Base-by-base conservation (phyloP, 2,329 filamentous ascomycete genomes). In the Blumeria hordei region DNA sequence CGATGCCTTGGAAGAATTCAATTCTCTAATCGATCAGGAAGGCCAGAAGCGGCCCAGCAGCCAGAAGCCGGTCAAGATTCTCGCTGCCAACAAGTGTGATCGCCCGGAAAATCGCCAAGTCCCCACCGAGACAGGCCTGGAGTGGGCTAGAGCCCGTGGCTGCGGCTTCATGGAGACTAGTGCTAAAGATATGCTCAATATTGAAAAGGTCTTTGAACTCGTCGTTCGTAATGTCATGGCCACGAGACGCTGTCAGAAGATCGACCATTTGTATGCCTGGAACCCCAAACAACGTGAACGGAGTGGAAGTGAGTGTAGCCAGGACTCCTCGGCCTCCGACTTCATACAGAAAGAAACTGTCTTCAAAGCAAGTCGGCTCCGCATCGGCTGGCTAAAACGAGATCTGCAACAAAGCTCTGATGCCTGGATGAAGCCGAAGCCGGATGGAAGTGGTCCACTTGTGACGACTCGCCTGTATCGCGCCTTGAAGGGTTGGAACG, bases 111-210 rank as follows among this genome's bases (percentile, higher is more conserved):
- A 72, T 60, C 71, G 85, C 52, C 74, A 80, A 65, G 79, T 92
- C 8, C 70, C 76, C n/a, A 83, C 83, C 6, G 74, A 79, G 44
- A 70, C 76, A 56, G 85, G 85, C 0, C 70, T 90, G 45, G 83
- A 88, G 61, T 92, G 85, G 85, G 83, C 85, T 53, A 72, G 83
- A 58, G 72, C 71, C 57, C 72, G 76, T 55, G 79, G 79, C 45
- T 90, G 84, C 68, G 85, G 85, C 41, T 92, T 92, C 69, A 92
- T 92, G 85, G 85, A 92, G 75, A 92, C 85, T 58, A 87, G 82
- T 63, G 85, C 85, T 4, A 72, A 85, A 55, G 77, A 88, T 62
- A 84, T 87, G 71, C 85, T 92, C 60, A 92, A 92, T 66, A 86
- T 92, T 58, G 85, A 92, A 67, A 85, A 92, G 74, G 90, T 85